Evolutionary conservation across 2,329 filamentous ascomycete species (phyloP).

Genomic region (Hypoxylon sp.): DNA sequence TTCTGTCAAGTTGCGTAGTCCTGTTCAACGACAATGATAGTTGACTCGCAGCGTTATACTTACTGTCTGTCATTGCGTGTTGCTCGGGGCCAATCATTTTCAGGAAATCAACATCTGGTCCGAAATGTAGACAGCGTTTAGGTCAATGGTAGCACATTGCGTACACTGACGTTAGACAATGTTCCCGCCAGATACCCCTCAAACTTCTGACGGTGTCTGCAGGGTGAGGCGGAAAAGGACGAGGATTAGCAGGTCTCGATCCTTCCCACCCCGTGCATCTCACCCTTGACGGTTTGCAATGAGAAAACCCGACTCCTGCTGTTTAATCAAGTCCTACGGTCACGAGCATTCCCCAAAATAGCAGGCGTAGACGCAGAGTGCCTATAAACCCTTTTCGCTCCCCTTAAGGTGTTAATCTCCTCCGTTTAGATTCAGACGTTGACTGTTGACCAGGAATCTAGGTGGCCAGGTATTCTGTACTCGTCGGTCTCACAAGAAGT

Average conservation of each 20-base stretch:
- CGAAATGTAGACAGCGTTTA: constrained; percentile 24
- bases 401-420: constrained; percentile 7
- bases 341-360: constrained; percentile 32
- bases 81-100: constrained; percentile 24
- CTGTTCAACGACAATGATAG: constrained; percentile 23
- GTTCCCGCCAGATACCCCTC: constrained; percentile 28
- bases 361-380: constrained; percentile 26
- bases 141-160: constrained; percentile 31
- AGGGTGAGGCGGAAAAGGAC: constrained; percentile 33
- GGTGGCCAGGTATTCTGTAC: constrained; percentile 15
- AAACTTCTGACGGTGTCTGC: constrained; percentile 26
- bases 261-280: constrained; percentile 34
- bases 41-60: constrained; percentile 25
- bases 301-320: constrained; percentile 20
- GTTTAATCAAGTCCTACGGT: constrained; percentile 17
- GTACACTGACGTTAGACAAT: constrained; percentile 33
- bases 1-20: constrained; percentile 25
- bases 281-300: constrained; percentile 29
- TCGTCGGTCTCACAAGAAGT: constrained; percentile 18
- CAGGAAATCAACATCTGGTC: constrained; percentile 18
- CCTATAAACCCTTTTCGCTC: constrained; percentile 8
- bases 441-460: constrained; percentile 20
- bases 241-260: constrained; percentile 39
- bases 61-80: constrained; percentile 23
- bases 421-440: constrained; percentile 14